Base-by-base conservation (phyloP, 208 protist genomes). In the Strigomonas culicis region DNA sequence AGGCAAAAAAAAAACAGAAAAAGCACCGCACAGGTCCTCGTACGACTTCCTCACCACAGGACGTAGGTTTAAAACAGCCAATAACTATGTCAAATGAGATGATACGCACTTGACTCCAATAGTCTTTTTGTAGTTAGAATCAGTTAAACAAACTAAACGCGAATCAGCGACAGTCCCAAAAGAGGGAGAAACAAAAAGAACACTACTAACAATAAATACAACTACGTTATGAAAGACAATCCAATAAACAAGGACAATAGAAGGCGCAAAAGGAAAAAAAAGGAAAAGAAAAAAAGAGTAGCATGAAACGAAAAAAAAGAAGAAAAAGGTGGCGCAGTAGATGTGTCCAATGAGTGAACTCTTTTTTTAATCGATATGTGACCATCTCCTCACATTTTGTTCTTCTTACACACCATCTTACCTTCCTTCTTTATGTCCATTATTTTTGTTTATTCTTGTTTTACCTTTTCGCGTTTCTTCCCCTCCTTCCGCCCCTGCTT, bases 121-220 rank as follows among this genome's bases (percentile, higher is more conserved):
- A 10, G 4, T 39, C 34, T 39, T 39, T 10, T 39, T 39, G 4
- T 39, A 39, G 4, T 10, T 49, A 11, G 1, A 39, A 28, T 10
- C 0, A 22, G 27, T 30, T 25, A 31, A 4, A 31, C 21, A 31
- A 55, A 55, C 19, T 34, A 21, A 62, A 49, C 15, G 24, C 4
- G 8, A 62, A 34, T 25, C 44, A 49, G 27, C 44, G 25, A 46
- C 44, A 62, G n/a, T 11, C 31, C 0, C 31, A 22, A 66, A 72
- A 13, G 25, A 72, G 32, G 21, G 44, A 53, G 22, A 55, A 57
- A 32, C 3, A 66, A 64, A 49, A 67, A 72, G 47, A 30, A 17
- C 47, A 32, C 24, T 59, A 41, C 21, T 53, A 70, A 62, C n/a
- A 15, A 55, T 39, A 51, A 53, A 57, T 28, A 73, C 47, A 66